Evolutionary conservation across 768 basidiomycete genomes (phyloP).

Genomic region (Russula olivacea): DNA sequence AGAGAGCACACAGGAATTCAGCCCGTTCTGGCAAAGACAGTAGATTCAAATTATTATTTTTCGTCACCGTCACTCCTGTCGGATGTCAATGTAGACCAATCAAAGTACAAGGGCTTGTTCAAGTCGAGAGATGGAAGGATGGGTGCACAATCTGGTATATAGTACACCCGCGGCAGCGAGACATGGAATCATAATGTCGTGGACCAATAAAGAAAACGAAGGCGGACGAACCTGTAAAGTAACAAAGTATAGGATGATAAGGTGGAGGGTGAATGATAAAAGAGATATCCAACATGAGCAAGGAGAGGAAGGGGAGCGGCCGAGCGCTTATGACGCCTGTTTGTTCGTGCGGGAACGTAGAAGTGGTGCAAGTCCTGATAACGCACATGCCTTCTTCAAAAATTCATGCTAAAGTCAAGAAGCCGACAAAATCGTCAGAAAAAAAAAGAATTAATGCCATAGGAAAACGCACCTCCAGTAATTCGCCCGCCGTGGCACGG

Average conservation of each 20-base stretch:
- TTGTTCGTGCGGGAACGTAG: slow-evolving; percentile 69
- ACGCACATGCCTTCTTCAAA: slow-evolving; percentile 79
- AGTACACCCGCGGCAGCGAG: slow-evolving; percentile 17
- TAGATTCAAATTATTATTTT: neutral
- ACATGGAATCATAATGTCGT: slow-evolving; percentile 18
- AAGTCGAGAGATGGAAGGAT: neutral
- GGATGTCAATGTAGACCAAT: neutral
- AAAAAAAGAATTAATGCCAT: slow-evolving; percentile 5
- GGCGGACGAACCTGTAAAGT: slow-evolving; percentile 6
- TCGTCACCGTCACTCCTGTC: neutral
- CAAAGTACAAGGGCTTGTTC: neutral
- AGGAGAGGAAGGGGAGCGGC: neutral
- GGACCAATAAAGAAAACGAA: slow-evolving; percentile 14
- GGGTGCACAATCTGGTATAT: slow-evolving; percentile 15
- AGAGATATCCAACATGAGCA: slow-evolving; percentile 17
- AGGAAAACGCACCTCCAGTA: slow-evolving; percentile 60
- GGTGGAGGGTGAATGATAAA: neutral
- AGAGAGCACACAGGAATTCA: neutral
- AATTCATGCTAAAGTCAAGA: slow-evolving; percentile 76
- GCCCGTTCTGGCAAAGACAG: neutral
- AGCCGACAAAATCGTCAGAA: slow-evolving; percentile 14
- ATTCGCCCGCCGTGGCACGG: slow-evolving; percentile 81
- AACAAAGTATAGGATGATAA: neutral
- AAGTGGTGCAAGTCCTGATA: slow-evolving; percentile 78
- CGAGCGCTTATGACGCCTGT: slow-evolving; percentile 33